Conservation (phyloP, 768 basidiomycete genomes). For the Termitomyces sp. region DNA sequence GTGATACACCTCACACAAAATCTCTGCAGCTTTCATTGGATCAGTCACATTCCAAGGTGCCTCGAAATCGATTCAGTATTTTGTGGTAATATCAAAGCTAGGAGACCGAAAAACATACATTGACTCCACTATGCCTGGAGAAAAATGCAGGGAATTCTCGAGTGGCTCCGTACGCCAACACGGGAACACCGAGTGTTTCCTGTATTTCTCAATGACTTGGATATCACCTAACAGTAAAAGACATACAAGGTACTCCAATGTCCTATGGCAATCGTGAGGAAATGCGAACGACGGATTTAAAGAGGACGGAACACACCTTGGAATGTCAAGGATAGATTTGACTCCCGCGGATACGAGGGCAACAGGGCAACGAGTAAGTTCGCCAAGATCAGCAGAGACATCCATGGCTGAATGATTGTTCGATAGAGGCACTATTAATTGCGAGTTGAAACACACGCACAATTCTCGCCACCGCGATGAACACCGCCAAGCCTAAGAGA, state of each 20-base stretch:
- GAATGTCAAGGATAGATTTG: conserved; percentile 94
- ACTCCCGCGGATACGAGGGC: conserved; percentile 90
- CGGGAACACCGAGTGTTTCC: conserved; percentile 96
- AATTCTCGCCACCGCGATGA: conserved; percentile 46
- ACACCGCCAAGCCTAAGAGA: conserved; percentile 70
- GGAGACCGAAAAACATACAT: conserved; percentile 35
- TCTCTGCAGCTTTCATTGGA: conserved; percentile 60
- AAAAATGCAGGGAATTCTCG: conserved; percentile 96
- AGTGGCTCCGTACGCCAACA: conserved; percentile 68
- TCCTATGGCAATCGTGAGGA: conserved; percentile 34
- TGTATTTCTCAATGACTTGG: conserved; percentile 20
- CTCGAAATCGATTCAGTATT: conserved; percentile 29
- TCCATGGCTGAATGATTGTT: conserved; percentile 67
- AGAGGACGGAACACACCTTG: conserved; percentile 39
- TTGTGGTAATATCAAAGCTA: not conserved
- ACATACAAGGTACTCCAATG: conserved; percentile 71
- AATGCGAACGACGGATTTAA: not conserved
- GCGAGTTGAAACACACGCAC: conserved; percentile 18
- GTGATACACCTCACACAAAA: conserved; percentile 53
- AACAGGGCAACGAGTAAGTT: conserved; percentile 85
- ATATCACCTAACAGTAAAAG: not conserved
- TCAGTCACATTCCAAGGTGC: conserved; percentile 72
- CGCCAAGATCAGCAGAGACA: conserved; percentile 88
- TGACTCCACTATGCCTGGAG: conserved; percentile 72
- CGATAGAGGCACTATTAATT: not conserved